These are phyloP conservation scores for Irpex sp. DNA, from an alignment of 1,284 basidiomycete species.

Conservation along the genomic window DNA sequence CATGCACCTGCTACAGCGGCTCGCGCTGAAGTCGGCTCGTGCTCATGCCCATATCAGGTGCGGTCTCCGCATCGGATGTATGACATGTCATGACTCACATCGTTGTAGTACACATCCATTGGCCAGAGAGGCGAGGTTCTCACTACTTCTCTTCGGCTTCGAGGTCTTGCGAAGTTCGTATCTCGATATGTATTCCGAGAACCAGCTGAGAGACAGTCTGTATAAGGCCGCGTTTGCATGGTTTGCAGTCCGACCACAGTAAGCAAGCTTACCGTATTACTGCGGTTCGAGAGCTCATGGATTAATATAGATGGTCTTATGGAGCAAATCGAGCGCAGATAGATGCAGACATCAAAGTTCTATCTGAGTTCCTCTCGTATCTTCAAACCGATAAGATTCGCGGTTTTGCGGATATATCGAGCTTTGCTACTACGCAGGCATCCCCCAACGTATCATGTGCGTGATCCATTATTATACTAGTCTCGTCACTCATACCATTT, in stretches of 20 bases:
- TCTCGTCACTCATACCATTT: neutral
- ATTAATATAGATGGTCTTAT: slow-evolving; percentile 75
- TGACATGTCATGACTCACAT: slow-evolving; percentile 1
- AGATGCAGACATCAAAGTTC: slow-evolving; percentile 82
- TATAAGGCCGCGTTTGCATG: slow-evolving; percentile 85
- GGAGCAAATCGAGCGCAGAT: slow-evolving; percentile 91
- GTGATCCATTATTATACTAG: neutral
- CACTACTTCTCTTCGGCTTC: slow-evolving; percentile 90
- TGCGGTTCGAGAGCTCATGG: neutral
- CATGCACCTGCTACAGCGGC: slow-evolving; percentile 81
- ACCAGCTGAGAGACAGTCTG: slow-evolving; percentile 71
- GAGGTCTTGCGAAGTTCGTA: slow-evolving; percentile 88
- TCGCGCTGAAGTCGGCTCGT: slow-evolving; percentile 77
- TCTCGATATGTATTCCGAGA: slow-evolving; percentile 84
- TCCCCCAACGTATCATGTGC: slow-evolving; percentile 27
- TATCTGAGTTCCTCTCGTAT: slow-evolving; percentile 81
- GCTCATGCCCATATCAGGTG: slow-evolving; percentile 76
- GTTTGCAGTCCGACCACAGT: slow-evolving; percentile 92
- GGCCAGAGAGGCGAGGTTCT: slow-evolving; percentile 86
- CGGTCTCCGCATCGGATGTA: slow-evolving; percentile 11
- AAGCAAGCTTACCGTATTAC: neutral
- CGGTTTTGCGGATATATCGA: slow-evolving; percentile 66
- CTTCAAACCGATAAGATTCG: slow-evolving; percentile 74
- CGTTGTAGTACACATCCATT: slow-evolving; percentile 81
- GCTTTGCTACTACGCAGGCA: slow-evolving; percentile 54